A percentile compares a stretch with the other conserved stretches of the same genome.
These are phyloP conservation scores for Trichophyton rubrum DNA, from an alignment of 2,329 filamentous ascomycete species.

Conservation along the genomic window DNA sequence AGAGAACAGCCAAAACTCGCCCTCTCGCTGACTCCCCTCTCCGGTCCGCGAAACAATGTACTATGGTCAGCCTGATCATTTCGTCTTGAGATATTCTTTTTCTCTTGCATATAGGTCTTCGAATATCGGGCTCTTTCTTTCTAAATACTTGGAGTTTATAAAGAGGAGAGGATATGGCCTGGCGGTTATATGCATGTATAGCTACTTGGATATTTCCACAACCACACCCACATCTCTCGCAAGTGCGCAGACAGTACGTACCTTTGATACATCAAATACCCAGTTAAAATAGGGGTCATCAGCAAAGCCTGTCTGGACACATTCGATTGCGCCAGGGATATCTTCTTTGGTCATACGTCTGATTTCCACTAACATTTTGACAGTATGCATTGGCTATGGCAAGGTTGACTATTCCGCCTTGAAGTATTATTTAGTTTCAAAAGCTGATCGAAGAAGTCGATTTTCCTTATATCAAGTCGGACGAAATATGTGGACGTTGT, in stretches of 20 bases:
- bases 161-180: not conserved
- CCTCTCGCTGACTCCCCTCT: not conserved
- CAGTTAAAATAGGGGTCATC: constrained; percentile 56
- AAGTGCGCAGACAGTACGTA: constrained; percentile 21
- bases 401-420: not conserved
- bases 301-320: constrained; percentile 54
- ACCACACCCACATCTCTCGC: not conserved
- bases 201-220: not conserved
- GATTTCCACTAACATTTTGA: constrained; percentile 42
- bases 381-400: not conserved
- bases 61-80: not conserved
- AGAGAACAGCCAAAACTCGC: not conserved
- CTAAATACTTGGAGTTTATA: not conserved
- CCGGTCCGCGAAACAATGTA: not conserved
- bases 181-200: not conserved
- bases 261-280: constrained; percentile 50
- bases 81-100: not conserved
- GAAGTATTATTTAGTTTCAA: not conserved
- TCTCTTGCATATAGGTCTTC: not conserved
- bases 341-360: constrained; percentile 44
- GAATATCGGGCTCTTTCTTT: not conserved
- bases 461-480: not conserved
- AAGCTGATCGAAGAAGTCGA: not conserved
- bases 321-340: constrained; percentile 51
- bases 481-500: not conserved